A percentile compares a stretch with the other conserved stretches of the same genome.
These are phyloP conservation scores for Plantago coronopus DNA, from an alignment of 305 asterid species.

Conservation along the genomic window DNA sequence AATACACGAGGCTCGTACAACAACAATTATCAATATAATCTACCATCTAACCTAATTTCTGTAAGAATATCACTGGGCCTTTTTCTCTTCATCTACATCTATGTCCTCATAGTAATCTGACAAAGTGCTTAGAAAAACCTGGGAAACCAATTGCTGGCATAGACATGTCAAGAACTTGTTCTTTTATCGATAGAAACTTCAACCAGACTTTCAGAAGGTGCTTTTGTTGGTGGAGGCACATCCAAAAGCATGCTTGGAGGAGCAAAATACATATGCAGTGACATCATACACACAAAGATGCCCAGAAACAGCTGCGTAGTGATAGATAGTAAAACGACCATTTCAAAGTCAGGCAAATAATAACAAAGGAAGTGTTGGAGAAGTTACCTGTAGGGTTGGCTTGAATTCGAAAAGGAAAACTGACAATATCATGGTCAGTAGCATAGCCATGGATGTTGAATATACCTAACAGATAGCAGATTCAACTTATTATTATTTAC, in stretches of 20 bases:
- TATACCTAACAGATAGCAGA: conserved; percentile 48
- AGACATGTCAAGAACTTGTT: conserved; percentile 50
- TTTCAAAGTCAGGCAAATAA: neutral
- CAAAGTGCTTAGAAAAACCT: conserved; percentile 25
- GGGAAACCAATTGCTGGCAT: conserved; percentile 10
- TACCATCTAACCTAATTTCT: conserved; percentile 13
- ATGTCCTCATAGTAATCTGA: conserved; percentile 13
- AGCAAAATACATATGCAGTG: conserved; percentile 91
- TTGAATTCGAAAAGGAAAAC: conserved; percentile 78
- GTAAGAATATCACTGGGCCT: conserved; percentile 4
- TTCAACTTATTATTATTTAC: too few species aligned
- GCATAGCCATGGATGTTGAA: conserved; percentile 98
- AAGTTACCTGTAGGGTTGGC: conserved; percentile 74
- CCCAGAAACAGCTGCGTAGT: conserved; percentile 81
- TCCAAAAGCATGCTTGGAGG: conserved; percentile 81
- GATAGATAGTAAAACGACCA: neutral
- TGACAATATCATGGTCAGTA: conserved; percentile 77
- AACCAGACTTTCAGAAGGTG: conserved; percentile 42
- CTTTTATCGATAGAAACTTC: conserved; percentile 64
- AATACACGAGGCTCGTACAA: conserved; percentile 18
- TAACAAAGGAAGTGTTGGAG: conserved; percentile 1
- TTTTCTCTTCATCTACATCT: conserved; percentile 16
- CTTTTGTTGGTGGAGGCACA: conserved; percentile 55
- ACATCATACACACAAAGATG: conserved; percentile 85
- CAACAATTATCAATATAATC: conserved; percentile 21